Conservation (phyloP, 2,329 filamentous ascomycete species). For the Rhytidhysteron rufulum region DNA sequence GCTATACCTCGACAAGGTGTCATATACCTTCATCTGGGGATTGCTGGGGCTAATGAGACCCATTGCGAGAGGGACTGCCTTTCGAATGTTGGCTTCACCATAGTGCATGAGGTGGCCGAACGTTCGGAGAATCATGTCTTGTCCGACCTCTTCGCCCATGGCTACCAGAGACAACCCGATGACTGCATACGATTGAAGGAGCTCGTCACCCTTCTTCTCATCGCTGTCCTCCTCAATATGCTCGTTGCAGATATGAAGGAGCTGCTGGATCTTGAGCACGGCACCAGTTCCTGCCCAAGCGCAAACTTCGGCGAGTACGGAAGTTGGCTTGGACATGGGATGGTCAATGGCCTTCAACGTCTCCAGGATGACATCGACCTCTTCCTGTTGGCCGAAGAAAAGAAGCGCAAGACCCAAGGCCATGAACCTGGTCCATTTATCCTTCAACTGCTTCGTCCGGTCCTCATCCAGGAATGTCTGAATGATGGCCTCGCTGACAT, state of each 20-base stretch:
- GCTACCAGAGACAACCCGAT: constrained; percentile 89
- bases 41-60: constrained; percentile 95
- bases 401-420: constrained; percentile 87
- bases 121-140: constrained; percentile 97
- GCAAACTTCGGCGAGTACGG: constrained; percentile 91
- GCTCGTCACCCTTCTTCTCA: constrained; percentile 84
- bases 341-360: constrained; percentile 96
- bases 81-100: constrained; percentile 93
- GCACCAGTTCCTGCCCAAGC: constrained; percentile 97
- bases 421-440: constrained; percentile 98
- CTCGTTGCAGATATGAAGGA: constrained; percentile 97
- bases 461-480: constrained; percentile 93
- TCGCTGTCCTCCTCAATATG: constrained; percentile 92
- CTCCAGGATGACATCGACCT: constrained; percentile 97
- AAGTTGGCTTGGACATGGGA: constrained; percentile 93
- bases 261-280: constrained; percentile 93
- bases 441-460: constrained; percentile 81
- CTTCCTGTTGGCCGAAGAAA: constrained; percentile 95
- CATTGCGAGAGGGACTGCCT: constrained; percentile 93
- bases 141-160: constrained; percentile 97
- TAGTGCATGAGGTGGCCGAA: constrained; percentile 99
- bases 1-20: constrained; percentile 93
- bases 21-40: constrained; percentile 99
- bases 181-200: constrained; percentile 93
- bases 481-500: constrained; percentile 88